Conservation (phyloP, 306 rosid species). For the Lathyrus tuberosus region DNA sequence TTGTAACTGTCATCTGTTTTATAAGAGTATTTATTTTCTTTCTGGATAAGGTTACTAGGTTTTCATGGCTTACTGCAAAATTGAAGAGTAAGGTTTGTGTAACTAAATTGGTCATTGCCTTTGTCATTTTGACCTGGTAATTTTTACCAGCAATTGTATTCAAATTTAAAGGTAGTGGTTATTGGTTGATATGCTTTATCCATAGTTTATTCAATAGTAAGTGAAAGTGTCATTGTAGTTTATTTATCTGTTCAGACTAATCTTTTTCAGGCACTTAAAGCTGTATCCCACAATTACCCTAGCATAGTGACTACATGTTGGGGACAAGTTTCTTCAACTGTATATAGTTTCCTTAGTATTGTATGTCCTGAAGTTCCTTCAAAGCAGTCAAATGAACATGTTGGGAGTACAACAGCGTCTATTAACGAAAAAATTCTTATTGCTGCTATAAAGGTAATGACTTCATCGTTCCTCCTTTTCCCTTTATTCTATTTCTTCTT, state of each 20-base stretch:
- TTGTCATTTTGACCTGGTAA: conserved; percentile 21
- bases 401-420: conserved; percentile 46
- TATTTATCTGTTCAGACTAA: conserved; percentile 32
- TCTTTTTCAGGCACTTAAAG: conserved; percentile 76
- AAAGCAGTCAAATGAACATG: conserved; percentile 58
- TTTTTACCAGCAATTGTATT: conserved; percentile 4
- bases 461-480: not conserved
- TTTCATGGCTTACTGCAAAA: conserved; percentile 28
- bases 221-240: conserved; percentile 32
- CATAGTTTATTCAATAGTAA: conserved; percentile 17
- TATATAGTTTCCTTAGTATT: conserved; percentile 55
- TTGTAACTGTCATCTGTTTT: conserved; percentile 4
- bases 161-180: conserved; percentile 17
- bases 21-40: not conserved
- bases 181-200: conserved; percentile 22
- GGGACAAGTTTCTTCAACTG: conserved; percentile 67
- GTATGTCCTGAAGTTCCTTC: conserved; percentile 53
- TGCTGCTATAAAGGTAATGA: conserved; percentile 68
- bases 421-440: conserved; percentile 68
- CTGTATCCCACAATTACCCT: conserved; percentile 85
- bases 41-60: conserved; percentile 4
- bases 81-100: conserved; percentile 18
- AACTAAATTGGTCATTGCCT: conserved; percentile 21
- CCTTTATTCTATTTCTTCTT: conserved; percentile 6
- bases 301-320: conserved; percentile 67